phyloP scores from a whole-genome alignment of 495 filamentous ascomycete species.

The Tuber aestivum region DNA sequence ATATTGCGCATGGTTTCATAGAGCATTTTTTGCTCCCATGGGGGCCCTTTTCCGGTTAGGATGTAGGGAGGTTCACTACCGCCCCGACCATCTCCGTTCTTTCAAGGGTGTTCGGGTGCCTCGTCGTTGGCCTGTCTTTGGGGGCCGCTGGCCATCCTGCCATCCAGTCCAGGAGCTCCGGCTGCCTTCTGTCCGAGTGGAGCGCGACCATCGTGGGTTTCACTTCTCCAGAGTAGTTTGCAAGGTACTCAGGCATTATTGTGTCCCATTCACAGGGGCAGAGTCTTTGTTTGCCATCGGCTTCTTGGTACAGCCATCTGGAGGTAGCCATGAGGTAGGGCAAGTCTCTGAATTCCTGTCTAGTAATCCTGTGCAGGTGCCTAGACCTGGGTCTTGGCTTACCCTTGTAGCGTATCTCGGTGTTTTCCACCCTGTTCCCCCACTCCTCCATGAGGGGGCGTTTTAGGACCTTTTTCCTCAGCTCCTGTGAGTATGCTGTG shows the following conservation, averaged over 20 bases:
- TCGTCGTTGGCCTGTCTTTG: too few species aligned
- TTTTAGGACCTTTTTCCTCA: too few species aligned
- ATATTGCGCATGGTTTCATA: too few species aligned
- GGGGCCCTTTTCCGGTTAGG: too few species aligned
- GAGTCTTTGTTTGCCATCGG: accelerated
- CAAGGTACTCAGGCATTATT: neutral
- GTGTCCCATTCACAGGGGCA: neutral
- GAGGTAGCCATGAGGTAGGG: neutral
- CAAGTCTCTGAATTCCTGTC: neutral
- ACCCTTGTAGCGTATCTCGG: neutral
- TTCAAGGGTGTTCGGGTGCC: too few species aligned
- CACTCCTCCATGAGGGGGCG: too few species aligned
- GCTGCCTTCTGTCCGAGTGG: neutral
- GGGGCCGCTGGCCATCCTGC: neutral
- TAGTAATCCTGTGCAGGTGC: neutral
- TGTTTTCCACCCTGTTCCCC: too few species aligned
- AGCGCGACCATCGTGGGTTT: neutral
- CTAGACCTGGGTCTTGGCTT: neutral
- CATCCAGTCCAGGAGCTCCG: neutral
- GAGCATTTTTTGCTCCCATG: too few species aligned
- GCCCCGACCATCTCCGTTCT: too few species aligned
- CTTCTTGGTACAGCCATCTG: neutral
- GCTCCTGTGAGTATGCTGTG: too few species aligned
- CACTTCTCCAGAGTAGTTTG: neutral
- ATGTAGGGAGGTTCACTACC: too few species aligned